phyloP scores from a whole-genome alignment of 2,329 filamentous ascomycete genomes.

The Daldinia sp. region DNA sequence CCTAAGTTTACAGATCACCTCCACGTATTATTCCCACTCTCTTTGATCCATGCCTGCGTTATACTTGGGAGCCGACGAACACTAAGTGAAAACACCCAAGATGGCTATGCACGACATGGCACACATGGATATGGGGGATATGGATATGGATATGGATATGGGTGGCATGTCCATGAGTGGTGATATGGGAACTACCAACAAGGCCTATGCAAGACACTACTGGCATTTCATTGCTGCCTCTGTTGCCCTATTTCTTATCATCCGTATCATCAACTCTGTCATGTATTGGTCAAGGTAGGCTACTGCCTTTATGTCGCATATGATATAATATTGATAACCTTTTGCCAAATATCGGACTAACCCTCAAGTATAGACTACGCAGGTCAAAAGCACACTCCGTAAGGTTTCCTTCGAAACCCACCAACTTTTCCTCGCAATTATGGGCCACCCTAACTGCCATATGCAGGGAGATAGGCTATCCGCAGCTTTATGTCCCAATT shows the following conservation, averaged over 20 bases:
- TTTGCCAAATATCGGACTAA: slow-evolving; percentile 8
- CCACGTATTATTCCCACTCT: background rate
- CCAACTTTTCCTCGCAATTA: slow-evolving; percentile 58
- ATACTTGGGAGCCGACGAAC: background rate
- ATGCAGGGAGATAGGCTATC: slow-evolving; percentile 67
- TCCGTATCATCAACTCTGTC: slow-evolving; percentile 60
- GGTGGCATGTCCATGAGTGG: background rate
- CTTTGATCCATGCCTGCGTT: background rate
- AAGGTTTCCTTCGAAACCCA: slow-evolving; percentile 65
- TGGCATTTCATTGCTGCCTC: slow-evolving; percentile 70
- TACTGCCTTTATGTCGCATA: background rate
- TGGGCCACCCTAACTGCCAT: slow-evolving; percentile 72
- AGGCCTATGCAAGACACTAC: slow-evolving; percentile 65
- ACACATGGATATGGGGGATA: slow-evolving; percentile 51
- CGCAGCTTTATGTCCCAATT: slow-evolving; percentile 63
- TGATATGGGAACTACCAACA: slow-evolving; percentile 58
- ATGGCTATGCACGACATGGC: slow-evolving; percentile 35
- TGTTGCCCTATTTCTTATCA: slow-evolving; percentile 56
- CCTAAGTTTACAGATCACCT: background rate
- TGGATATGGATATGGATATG: slow-evolving; percentile 52
- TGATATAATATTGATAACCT: background rate
- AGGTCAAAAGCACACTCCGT: slow-evolving; percentile 58
- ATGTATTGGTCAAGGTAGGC: slow-evolving; percentile 59
- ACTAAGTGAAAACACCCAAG: slow-evolving; percentile 4
- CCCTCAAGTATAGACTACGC: slow-evolving; percentile 57